These are phyloP conservation scores for Pichia pseudocactophila DNA, from an alignment of 805 yeast genomes.

Conservation along the genomic window DNA sequence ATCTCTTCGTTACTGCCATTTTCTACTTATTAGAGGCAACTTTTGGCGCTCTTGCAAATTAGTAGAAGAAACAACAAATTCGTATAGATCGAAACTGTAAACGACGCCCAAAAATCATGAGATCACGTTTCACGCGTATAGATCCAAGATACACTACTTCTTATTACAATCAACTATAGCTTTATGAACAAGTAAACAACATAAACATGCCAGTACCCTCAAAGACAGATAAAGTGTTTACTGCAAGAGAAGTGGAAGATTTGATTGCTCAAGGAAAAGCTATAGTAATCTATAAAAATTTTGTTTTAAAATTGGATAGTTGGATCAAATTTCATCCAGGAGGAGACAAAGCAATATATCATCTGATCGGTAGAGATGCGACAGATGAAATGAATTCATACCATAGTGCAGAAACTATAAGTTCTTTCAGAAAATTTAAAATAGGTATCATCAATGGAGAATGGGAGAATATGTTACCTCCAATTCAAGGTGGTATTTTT, in stretches of 20 bases:
- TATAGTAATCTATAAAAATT: conserved; percentile 54
- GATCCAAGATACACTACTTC: no score
- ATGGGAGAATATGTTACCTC: conserved; percentile 78
- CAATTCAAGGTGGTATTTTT: conserved; percentile 73
- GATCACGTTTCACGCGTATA: no score
- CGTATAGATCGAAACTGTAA: no score
- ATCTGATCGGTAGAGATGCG: conserved; percentile 84
- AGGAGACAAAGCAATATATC: conserved; percentile 76
- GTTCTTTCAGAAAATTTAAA: conserved; percentile 44
- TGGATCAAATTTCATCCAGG: conserved; percentile 84
- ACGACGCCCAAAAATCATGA: no score
- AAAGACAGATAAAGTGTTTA: conserved; percentile 17
- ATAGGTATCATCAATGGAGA: conserved; percentile 55
- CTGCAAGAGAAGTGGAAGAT: conserved; percentile 42
- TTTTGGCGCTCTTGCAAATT: no score
- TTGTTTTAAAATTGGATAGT: conserved; percentile 53
- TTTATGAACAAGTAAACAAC: not conserved
- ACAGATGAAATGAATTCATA: conserved; percentile 86
- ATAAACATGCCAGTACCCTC: not conserved
- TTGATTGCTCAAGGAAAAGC: conserved; percentile 60
- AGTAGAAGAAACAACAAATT: not conserved
- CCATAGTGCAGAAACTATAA: conserved; percentile 53
- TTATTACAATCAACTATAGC: no score
- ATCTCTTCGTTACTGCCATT: conserved; percentile 13
- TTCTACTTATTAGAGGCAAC: no score